These are phyloP conservation scores for Tuber microsphaerosporum DNA, from an alignment of 495 filamentous ascomycete genomes.

Conservation along the genomic window DNA sequence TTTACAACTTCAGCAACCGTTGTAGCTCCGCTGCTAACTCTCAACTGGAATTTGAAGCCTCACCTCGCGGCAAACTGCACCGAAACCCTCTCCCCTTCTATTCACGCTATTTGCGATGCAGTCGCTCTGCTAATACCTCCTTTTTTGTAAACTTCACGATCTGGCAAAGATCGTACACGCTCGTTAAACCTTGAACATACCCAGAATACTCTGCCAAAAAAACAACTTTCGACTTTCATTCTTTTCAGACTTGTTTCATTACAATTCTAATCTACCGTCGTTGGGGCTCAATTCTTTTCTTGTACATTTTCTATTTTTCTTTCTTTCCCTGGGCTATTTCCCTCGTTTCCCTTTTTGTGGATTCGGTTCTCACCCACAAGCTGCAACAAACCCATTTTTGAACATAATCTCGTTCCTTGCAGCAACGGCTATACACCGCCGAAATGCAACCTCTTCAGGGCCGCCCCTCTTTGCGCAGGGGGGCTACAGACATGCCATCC, in stretches of 20 bases:
- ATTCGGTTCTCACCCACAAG: background rate
- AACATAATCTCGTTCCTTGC: background rate
- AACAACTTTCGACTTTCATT: background rate
- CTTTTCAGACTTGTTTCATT: background rate
- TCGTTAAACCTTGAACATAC: slow-evolving; percentile 1
- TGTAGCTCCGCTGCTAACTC: slow-evolving; percentile 11
- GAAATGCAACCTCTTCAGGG: background rate
- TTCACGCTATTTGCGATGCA: slow-evolving; percentile 14
- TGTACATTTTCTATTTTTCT: slow-evolving; percentile 5
- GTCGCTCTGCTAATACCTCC: slow-evolving; percentile 15
- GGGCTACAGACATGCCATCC: slow-evolving; percentile 6
- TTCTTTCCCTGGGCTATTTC: background rate
- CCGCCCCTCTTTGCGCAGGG: background rate
- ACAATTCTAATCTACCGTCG: background rate
- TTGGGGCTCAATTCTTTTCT: background rate
- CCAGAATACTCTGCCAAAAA: background rate
- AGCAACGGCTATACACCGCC: background rate
- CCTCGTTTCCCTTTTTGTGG: background rate
- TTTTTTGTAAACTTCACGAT: slow-evolving; percentile 12
- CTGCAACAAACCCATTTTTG: background rate
- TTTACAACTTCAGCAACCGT: slow-evolving; percentile 9
- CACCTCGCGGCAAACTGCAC: background rate
- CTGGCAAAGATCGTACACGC: background rate
- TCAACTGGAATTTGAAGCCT: background rate
- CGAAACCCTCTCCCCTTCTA: background rate